phyloP scores from a whole-genome alignment of 2,329 filamentous ascomycete species.

The Neurospora sp. region DNA sequence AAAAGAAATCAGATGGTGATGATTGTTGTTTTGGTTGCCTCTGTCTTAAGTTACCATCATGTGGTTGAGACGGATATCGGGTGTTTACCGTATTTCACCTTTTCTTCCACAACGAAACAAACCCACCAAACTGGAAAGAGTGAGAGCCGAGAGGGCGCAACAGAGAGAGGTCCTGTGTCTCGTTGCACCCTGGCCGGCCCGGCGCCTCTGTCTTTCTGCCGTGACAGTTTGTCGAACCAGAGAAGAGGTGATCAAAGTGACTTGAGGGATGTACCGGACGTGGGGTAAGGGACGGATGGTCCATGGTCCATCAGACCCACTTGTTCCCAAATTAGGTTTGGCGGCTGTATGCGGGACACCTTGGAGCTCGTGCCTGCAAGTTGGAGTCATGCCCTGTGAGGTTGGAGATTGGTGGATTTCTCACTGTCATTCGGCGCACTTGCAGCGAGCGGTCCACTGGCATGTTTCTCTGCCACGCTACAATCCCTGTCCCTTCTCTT shows the following conservation, averaged over 20 bases:
- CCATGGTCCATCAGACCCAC: conserved; percentile 9
- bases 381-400: background rate
- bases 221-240: background rate
- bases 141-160: background rate
- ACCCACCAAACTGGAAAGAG: background rate
- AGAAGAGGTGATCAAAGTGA: background rate
- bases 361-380: background rate
- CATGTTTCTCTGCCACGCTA: conserved; percentile 12
- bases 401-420: background rate
- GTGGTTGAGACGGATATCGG: background rate
- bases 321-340: background rate
- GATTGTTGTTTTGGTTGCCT: background rate
- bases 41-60: background rate
- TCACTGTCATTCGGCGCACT: background rate
- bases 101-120: background rate
- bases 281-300: conserved; percentile 12
- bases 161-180: background rate
- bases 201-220: background rate
- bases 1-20: background rate
- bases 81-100: background rate
- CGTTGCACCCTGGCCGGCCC: background rate
- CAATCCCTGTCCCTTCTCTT: conserved; percentile 6
- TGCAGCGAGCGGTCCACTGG: conserved; percentile 4
- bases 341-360: background rate
- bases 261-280: conserved; percentile 3